Base-by-base conservation (phyloP, 257 asterid genomes). In the Solanum appendiculatum region DNA sequence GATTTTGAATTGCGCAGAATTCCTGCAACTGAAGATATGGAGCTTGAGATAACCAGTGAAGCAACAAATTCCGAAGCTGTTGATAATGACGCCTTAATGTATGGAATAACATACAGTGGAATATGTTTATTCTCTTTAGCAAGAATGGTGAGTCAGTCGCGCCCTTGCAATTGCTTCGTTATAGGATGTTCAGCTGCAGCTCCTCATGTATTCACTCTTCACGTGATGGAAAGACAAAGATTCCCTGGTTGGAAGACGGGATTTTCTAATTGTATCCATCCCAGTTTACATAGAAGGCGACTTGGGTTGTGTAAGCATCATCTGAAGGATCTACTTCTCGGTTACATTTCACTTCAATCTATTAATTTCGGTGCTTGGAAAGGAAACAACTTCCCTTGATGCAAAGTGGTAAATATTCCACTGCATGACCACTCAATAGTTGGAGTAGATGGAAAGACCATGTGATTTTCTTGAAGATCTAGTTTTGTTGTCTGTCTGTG, bases 211-310 rank as follows among this genome's bases (percentile, higher is more conserved):
- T 93, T 94, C 89, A 87, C 95, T 36, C 93, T 97, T 92, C 92
- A 94, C 80, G 98, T 95, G 63, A 97, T 94, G 99, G 99, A 97
- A 90, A 93, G 96, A 51, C 98, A 95, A 77, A 94, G 90, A 89
- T 97, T 93, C 86, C 99, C 99, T 6, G 96, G 92, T 37, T 97
- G 99, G 99, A 97, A 93, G 88, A 97, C 98, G 21, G 99, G 99
- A 18, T 97, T 97, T 90, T 86, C 96, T 18, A 91, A 95, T 86
- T 89, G 88, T 51, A 92, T 94, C 64, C 99, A 97, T 91, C 98
- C 99, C 58, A 91, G 98, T 87, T 92, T 95, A 72, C 92, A 92
- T 80, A 90, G 93, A 92, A 92, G 98, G 91, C 92, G 91, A 85
- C 58, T 97, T 51, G 98, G 99, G 18, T 89, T 95, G 90, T 97